Percentiles rank a stretch among this genome's conserved stretches.
Evolutionary conservation across 192 early-diverging fungal genomes (phyloP).

Genomic region (Linderina pennispora): DNA sequence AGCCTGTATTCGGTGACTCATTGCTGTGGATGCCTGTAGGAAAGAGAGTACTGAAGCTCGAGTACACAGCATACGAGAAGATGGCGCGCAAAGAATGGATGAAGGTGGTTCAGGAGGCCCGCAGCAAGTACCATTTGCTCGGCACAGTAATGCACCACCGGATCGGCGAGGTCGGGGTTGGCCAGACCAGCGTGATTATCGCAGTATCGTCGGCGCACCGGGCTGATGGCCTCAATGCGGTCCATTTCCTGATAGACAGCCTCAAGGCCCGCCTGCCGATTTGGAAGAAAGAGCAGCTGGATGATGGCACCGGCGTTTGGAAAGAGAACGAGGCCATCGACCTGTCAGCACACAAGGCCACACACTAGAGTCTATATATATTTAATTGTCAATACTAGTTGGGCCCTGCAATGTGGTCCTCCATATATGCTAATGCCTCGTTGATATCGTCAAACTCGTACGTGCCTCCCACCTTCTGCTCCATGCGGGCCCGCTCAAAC

Average conservation of each 20-base stretch:
- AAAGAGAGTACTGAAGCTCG: conserved; percentile 64
- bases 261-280: conserved; percentile 84
- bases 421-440: conserved; percentile 54
- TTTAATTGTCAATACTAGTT: neutral
- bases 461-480: conserved; percentile 52
- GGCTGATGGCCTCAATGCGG: conserved; percentile 65
- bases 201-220: conserved; percentile 76
- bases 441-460: conserved; percentile 66
- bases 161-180: conserved; percentile 70
- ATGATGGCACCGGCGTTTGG: conserved; percentile 69
- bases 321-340: conserved; percentile 53
- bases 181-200: conserved; percentile 76
- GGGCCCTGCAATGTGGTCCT: conserved; percentile 18
- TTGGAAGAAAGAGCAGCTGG: conserved; percentile 92
- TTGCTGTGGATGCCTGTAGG: conserved; percentile 33
- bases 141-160: conserved; percentile 76
- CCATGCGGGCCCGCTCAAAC: conserved; percentile 72
- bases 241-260: conserved; percentile 80
- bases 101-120: conserved; percentile 56
- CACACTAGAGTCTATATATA: neutral
- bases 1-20: neutral
- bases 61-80: conserved; percentile 81
- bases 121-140: conserved; percentile 57
- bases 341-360: conserved; percentile 6
- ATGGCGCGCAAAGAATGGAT: conserved; percentile 77